Conservation (phyloP, 768 basidiomycete genomes). For the Suillus cothurnatus region DNA sequence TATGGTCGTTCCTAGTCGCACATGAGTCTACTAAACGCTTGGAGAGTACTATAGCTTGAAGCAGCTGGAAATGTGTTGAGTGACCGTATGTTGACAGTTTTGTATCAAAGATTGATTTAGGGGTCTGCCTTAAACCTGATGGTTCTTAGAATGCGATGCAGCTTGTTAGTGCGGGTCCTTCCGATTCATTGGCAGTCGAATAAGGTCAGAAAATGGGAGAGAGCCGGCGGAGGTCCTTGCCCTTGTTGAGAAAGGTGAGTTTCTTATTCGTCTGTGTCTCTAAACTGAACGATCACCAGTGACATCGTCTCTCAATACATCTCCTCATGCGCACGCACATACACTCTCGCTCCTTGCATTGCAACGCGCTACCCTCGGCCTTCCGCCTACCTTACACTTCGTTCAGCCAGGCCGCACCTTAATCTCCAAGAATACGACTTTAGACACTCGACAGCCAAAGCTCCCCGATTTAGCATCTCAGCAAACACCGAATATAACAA, state of each 20-base stretch:
- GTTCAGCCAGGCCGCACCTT: slow-evolving; percentile 81
- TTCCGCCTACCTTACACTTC: slow-evolving; percentile 79
- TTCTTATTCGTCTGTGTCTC: slow-evolving; percentile 1
- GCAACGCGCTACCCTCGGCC: slow-evolving; percentile 73
- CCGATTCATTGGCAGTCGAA: background rate
- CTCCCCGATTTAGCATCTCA: background rate
- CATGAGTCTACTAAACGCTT: background rate
- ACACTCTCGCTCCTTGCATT: slow-evolving; percentile 76
- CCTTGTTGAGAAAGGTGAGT: slow-evolving; percentile 75
- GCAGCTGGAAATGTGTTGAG: no score
- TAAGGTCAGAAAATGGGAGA: slow-evolving; percentile 52
- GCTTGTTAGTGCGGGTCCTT: background rate
- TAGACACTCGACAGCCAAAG: background rate
- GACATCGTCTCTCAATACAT: slow-evolving; percentile 75
- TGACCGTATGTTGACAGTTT: background rate
- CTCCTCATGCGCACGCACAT: slow-evolving; percentile 76
- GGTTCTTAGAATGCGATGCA: background rate
- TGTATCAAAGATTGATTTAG: background rate
- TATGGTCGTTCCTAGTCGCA: background rate
- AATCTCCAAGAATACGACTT: slow-evolving; percentile 30
- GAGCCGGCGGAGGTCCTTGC: slow-evolving; percentile 59
- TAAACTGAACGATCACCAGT: slow-evolving; percentile 47
- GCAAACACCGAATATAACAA: background rate
- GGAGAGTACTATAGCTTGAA: background rate
- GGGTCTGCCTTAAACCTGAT: background rate